A percentile compares a stretch with the other conserved stretches of the same genome.
Evolutionary conservation across 805 yeast species (phyloP).

Genomic region (Kurtzmaniella cleridarum): DNA sequence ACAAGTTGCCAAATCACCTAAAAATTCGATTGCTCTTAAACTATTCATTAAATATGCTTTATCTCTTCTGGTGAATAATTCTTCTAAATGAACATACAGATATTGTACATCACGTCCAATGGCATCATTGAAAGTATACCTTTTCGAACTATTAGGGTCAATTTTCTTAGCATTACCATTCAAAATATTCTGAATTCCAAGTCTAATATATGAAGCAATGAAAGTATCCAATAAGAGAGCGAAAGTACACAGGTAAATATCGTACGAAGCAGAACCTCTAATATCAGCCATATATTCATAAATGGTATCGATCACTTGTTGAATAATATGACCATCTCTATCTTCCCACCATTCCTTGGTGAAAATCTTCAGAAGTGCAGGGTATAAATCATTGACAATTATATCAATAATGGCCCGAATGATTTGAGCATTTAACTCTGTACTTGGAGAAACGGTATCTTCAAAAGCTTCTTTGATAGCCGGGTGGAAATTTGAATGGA

Average conservation of each 20-base stretch:
- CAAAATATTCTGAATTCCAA: constrained; percentile 36
- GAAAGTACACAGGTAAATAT: constrained; percentile 35
- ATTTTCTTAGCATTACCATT: constrained; percentile 39
- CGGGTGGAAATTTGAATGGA: constrained; percentile 39
- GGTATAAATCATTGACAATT: constrained; percentile 65
- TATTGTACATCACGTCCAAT: constrained; percentile 33
- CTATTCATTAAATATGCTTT: constrained; percentile 32
- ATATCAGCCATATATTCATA: constrained; percentile 69
- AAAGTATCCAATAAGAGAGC: constrained; percentile 33
- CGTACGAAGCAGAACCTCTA: constrained; percentile 39
- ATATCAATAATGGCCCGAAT: constrained; percentile 64
- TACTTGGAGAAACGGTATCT: constrained; percentile 52
- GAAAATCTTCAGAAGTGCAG: constrained; percentile 58
- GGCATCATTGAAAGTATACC: constrained; percentile 32
- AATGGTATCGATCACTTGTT: constrained; percentile 66
- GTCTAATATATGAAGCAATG: constrained; percentile 31
- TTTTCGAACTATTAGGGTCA: constrained; percentile 32
- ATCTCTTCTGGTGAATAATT: constrained; percentile 37
- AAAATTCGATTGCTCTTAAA: constrained; percentile 36
- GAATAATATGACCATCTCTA: constrained; percentile 42
- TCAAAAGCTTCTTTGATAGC: constrained; percentile 32
- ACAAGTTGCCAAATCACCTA: constrained; percentile 35
- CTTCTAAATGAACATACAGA: constrained; percentile 31
- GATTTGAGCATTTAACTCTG: constrained; percentile 74
- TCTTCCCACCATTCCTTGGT: constrained; percentile 69